Base-by-base conservation (phyloP, 257 asterid species). In the Solanum lycopersicoides region DNA sequence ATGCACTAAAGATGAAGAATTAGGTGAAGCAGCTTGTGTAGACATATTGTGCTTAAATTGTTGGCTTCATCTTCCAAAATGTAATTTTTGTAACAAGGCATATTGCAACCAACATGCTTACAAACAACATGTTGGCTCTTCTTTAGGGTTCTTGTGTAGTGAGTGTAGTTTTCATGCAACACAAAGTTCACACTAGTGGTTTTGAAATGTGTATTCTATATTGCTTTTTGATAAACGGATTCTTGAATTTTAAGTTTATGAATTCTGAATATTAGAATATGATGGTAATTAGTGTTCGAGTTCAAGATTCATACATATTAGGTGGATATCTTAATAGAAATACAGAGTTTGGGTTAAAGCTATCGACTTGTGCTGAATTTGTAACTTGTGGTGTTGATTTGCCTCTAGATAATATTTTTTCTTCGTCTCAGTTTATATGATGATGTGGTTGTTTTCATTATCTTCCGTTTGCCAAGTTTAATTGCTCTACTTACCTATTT, bases 11-110 rank as follows among this genome's bases (percentile, higher is more conserved):
- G 93, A 83, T 12, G 92, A 93, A 72, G 98, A 93, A 82, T 65
- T 60, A 2, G 93, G 90, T 63, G 96, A 93, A 56, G 91, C 92
- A 34, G 93, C 91, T 42, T 96, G 98, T 59, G 88, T 32, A 21
- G 98, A 96, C 23, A 73, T 86, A 0, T 44, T 95, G 89, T 95
- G 99, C 85, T 87, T 90, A 77, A 88, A 88, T 37, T 96, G 98
- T 86, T 96, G 99, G 99, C 90, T 96, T 28, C 87, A 85, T 87
- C 94, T 93, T 68, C 96, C 98, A 1, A 96, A 96, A 83, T 96
- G 99, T 45, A 89, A 60, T 84, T 94, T 92, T 83, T 96, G 98
- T 66, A 96, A 94, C 68, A 96, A 92, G 89, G 96, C 99, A 28
- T 93, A 92, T 50, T 96, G 99, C 84, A 91, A 65, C 12, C 85